Conservation (phyloP, 192 early-diverging fungal species). For the Chytriomyces confervae region DNA sequence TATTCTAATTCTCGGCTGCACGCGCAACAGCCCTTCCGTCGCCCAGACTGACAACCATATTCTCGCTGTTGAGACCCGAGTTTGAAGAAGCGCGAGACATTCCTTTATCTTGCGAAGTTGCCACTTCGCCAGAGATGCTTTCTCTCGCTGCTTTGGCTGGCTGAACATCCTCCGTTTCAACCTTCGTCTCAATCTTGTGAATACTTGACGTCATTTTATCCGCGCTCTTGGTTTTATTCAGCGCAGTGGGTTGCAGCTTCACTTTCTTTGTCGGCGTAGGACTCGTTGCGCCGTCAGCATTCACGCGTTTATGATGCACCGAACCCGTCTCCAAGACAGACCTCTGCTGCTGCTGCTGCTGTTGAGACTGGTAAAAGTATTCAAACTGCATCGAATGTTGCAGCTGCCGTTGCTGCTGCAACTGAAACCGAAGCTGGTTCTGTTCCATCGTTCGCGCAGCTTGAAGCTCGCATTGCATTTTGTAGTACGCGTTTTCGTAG, state of each 20-base stretch:
- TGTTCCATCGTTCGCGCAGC: neutral
- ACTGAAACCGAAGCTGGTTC: neutral
- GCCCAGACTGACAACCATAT: neutral
- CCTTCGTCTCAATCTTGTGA: too few relatives aligned
- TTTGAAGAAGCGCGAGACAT: neutral
- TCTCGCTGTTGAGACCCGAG: neutral
- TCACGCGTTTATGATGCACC: neutral
- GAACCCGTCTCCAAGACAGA: neutral
- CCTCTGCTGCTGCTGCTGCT: neutral
- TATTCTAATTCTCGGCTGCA: neutral
- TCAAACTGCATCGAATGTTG: slow-evolving; percentile 6
- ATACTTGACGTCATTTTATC: too few relatives aligned
- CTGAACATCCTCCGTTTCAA: too few relatives aligned
- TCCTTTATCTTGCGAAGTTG: neutral
- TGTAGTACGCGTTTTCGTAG: slow-evolving; percentile 10
- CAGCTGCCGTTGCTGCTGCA: slow-evolving; percentile 3
- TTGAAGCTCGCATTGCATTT: neutral
- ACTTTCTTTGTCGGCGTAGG: neutral
- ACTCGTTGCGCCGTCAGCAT: neutral
- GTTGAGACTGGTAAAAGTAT: neutral
- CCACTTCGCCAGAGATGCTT: too few relatives aligned
- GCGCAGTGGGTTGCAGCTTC: too few relatives aligned
- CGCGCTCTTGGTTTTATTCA: too few relatives aligned
- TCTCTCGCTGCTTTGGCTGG: too few relatives aligned
- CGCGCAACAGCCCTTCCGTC: neutral